Percentiles rank a stretch among this genome's conserved stretches.
Conservation (phyloP, 2,329 filamentous ascomycete genomes). For the Cordyceps cicadae region DNA sequence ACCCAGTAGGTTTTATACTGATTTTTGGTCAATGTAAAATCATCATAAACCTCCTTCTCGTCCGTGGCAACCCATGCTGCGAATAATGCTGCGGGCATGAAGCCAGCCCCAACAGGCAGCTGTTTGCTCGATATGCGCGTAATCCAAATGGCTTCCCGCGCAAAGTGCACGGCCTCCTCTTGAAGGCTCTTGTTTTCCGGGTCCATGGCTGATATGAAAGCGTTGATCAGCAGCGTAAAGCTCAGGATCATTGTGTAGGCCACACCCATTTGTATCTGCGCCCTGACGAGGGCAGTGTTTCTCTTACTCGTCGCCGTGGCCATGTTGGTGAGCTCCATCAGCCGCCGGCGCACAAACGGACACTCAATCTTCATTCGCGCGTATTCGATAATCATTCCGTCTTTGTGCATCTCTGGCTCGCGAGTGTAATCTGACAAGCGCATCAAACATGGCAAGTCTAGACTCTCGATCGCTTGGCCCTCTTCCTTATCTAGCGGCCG, state of each 20-base stretch:
- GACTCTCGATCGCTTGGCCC: constrained; percentile 10
- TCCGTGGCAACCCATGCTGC: constrained; percentile 20
- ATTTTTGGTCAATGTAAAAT: constrained; percentile 13
- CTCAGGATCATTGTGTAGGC: constrained; percentile 16
- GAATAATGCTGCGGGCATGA: constrained; percentile 20
- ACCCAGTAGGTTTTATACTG: constrained; percentile 18
- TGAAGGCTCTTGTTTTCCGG: constrained; percentile 10
- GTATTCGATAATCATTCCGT: constrained; percentile 1
- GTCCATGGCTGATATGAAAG: constrained; percentile 18
- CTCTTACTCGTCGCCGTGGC: not conserved
- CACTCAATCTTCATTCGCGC: constrained; percentile 5
- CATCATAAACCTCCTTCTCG: constrained; percentile 18
- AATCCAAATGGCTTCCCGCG: constrained; percentile 19
- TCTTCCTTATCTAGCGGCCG: constrained; percentile 5
- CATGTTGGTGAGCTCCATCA: constrained; percentile 5
- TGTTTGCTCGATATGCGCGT: constrained; percentile 16
- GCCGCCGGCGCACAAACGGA: constrained; percentile 8
- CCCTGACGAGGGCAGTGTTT: not conserved
- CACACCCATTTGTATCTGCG: constrained; percentile 9
- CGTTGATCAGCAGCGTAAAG: constrained; percentile 19
- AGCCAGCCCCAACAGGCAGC: constrained; percentile 21
- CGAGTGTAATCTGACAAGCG: constrained; percentile 3
- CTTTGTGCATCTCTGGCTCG: constrained; percentile 2
- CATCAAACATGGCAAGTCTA: constrained; percentile 10
- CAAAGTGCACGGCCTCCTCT: constrained; percentile 13